Conservation (phyloP, 768 basidiomycete genomes). For the Aureoboletus auriporus region DNA sequence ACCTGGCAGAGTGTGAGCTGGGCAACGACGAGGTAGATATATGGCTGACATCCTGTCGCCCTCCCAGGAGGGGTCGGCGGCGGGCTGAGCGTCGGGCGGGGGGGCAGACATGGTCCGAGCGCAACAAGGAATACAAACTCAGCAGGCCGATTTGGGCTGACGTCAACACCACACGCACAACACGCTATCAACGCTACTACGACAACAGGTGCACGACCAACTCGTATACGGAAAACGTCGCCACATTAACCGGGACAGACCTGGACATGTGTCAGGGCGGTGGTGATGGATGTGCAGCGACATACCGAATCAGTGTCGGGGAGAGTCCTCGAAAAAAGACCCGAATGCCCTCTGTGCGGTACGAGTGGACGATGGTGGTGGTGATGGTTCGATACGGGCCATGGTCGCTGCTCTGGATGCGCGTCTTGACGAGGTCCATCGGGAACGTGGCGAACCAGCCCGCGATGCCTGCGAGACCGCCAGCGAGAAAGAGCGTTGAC, state of each 20-base stretch:
- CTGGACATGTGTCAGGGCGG: conserved; percentile 28
- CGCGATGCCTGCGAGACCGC: conserved; percentile 69
- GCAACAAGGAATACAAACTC: too few relatives aligned
- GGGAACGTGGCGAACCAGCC: conserved; percentile 86
- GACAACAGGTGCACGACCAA: conserved; percentile 41
- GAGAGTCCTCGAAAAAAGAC: conserved; percentile 77
- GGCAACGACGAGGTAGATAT: conserved; percentile 1
- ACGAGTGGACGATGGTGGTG: conserved; percentile 58
- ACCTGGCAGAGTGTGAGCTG: conserved; percentile 44
- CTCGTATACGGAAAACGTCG: conserved; percentile 74
- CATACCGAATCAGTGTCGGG: conserved; percentile 75
- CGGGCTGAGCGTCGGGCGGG: conserved; percentile 9
- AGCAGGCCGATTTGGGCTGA: too few relatives aligned
- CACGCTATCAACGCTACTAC: neutral
- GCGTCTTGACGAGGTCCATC: conserved; percentile 86
- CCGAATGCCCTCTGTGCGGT: conserved; percentile 55
- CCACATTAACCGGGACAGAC: conserved; percentile 85
- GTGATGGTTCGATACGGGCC: conserved; percentile 58
- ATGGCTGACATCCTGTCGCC: conserved; percentile 73
- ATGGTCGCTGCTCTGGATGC: conserved; percentile 57
- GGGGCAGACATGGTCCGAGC: conserved; percentile 17
- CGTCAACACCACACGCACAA: too few relatives aligned
- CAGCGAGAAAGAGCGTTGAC: conserved; percentile 64
- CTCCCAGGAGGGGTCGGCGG: conserved; percentile 61
- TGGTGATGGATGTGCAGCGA: neutral